These are phyloP conservation scores for Puccinia horiana DNA, from an alignment of 1,284 basidiomycete species.

Conservation along the genomic window DNA sequence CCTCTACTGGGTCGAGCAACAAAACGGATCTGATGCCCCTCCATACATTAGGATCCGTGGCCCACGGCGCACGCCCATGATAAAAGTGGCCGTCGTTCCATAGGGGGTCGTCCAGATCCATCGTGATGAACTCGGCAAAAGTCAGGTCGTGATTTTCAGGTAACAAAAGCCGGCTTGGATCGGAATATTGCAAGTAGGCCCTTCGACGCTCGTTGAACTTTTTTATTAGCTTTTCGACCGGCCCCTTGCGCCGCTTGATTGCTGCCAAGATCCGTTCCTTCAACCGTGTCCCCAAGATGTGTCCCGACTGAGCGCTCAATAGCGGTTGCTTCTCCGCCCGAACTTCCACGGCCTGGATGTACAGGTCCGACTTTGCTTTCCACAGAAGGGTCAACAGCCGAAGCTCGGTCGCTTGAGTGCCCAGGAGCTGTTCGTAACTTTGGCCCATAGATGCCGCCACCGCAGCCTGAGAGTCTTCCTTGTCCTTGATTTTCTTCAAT, in stretches of 20 bases:
- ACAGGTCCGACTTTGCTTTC: neutral
- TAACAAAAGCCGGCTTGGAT: neutral
- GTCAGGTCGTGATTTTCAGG: neutral
- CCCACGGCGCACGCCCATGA: too few relatives aligned
- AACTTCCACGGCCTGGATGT: neutral
- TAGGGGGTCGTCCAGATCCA: too few relatives aligned
- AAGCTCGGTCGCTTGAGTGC: neutral
- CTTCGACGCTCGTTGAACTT: neutral
- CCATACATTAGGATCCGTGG: too few relatives aligned
- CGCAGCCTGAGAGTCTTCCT: too few relatives aligned
- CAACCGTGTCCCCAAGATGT: neutral
- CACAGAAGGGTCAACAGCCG: neutral
- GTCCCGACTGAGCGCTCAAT: neutral
- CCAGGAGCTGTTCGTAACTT: neutral
- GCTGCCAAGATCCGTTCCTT: neutral
- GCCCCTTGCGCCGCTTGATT: neutral
- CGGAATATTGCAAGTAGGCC: neutral
- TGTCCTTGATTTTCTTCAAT: too few relatives aligned
- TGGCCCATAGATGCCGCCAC: neutral
- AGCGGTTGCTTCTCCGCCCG: neutral
- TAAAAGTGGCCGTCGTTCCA: too few relatives aligned
- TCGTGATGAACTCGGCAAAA: too few relatives aligned
- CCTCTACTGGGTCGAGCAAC: too few relatives aligned
- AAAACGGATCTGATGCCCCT: too few relatives aligned
- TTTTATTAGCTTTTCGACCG: neutral